phyloP scores from a whole-genome alignment of 331 rosid genomes.

The Cucumis variabilis region DNA sequence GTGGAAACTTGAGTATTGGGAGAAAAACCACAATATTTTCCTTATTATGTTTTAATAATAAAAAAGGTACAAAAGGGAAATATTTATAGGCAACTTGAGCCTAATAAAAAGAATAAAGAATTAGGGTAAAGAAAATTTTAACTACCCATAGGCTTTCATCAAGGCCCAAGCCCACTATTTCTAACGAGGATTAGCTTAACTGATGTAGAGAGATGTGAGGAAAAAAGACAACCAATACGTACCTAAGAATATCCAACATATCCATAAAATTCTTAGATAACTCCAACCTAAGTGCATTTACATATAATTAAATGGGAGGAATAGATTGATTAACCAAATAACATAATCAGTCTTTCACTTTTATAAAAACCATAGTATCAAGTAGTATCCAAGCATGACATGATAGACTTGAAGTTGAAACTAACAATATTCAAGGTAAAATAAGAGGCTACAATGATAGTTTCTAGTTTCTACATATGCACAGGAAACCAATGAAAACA shows the following conservation, averaged over 20 bases:
- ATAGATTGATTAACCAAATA: neutral
- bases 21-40: too few species aligned
- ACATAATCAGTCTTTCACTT: neutral
- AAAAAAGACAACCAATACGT: neutral
- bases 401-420: neutral
- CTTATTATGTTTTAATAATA: too few species aligned
- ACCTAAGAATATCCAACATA: neutral
- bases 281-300: neutral
- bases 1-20: too few species aligned
- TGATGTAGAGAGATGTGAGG: neutral
- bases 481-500: neutral
- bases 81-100: too few species aligned
- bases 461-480: neutral
- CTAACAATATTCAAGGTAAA: neutral
- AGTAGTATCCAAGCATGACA: neutral
- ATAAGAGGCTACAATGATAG: neutral
- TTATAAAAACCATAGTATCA: neutral
- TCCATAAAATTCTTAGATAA: conserved; percentile 1
- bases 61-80: too few species aligned
- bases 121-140: too few species aligned
- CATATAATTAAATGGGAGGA: neutral
- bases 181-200: neutral
- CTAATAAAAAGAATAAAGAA: too few species aligned
- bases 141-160: too few species aligned
- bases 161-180: too few species aligned